Conservation (phyloP, 2,329 filamentous ascomycete genomes). For the Fusarium praegraminearum region DNA sequence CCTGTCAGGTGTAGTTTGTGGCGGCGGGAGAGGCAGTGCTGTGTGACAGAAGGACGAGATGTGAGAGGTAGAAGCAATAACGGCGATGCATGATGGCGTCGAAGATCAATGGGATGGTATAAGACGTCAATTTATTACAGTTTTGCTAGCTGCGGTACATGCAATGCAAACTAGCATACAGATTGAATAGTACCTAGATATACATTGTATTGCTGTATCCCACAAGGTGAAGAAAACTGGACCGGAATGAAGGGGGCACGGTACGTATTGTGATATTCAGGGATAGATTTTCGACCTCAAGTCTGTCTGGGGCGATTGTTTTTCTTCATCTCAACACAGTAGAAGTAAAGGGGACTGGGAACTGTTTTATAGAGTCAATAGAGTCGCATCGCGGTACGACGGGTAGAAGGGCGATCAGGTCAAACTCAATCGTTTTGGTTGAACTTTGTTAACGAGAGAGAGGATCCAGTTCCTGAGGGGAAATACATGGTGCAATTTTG, state of each 20-base stretch:
- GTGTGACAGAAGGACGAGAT: conserved; percentile 18
- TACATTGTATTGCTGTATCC: neutral
- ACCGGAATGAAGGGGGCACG: conserved; percentile 29
- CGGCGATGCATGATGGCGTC: conserved; percentile 37
- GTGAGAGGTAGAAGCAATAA: conserved; percentile 21
- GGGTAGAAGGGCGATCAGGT: conserved; percentile 15
- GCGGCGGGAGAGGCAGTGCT: conserved; percentile 17
- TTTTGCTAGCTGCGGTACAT: neutral
- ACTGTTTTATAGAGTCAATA: neutral
- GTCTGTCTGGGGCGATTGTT: conserved; percentile 21
- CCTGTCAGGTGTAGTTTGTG: conserved; percentile 20
- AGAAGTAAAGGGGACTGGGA: neutral
- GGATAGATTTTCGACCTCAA: conserved; percentile 20
- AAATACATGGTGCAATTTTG: neutral
- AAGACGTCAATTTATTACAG: neutral
- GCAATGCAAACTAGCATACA: neutral
- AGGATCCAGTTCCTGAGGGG: neutral
- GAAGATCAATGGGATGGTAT: conserved; percentile 21
- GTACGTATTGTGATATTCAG: conserved; percentile 18
- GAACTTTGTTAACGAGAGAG: conserved; percentile 20
- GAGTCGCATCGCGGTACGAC: neutral
- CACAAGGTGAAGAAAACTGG: conserved; percentile 22
- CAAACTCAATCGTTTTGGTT: conserved; percentile 33
- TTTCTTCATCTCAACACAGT: neutral
- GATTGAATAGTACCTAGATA: neutral